Base-by-base conservation (phyloP, 306 rosid genomes). In the Abrus precatorius region DNA sequence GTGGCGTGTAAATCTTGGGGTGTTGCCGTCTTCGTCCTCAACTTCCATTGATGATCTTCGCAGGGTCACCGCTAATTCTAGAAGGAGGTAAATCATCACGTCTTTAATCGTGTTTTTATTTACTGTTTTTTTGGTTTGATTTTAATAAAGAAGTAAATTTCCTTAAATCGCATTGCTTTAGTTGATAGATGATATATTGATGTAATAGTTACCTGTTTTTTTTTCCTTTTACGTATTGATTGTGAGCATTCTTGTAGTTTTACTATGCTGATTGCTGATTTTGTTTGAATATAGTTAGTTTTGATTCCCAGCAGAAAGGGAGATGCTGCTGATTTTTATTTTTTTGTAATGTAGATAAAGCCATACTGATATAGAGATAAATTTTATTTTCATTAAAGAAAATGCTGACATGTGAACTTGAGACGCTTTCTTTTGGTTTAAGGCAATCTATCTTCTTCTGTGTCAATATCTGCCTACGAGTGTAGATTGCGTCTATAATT, bases 1-100 rank as follows among this genome's bases (percentile, higher is more conserved):
- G 83, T 96, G 99, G 99, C 93, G 99, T 20, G 80, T 93, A 64
- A 89, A 93, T 88, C 99, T 96, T 69, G 98, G 99, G 78, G 90
- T 96, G 83, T 87, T 96, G 82, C 97, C 97, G 0, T 82, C 89
- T 34, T 85, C 91, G 67, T 48, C 87, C 55, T 72, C 85, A 2
- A 56, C 93, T 81, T 91, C 96, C 59, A 60, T 88, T 77, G 98
- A 95, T 82, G 90, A 89, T 89, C 90, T 93, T 82, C 99, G 99
- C 44, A 87, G 97, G 40, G 94, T 88, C 66, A 89, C 97, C 2
- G 99, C 99, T 64, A 91, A 96, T 85, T 90, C 79, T 78, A 87
- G 99, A 64, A 92, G 99, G 57, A 90, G 98, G 99, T 93, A 79
- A 59, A 74, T 77, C 62, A 64, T 77, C 66, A 48, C 30, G 76